These are phyloP conservation scores for Pyronema domesticum DNA, from an alignment of 495 filamentous ascomycete genomes.

Conservation along the genomic window DNA sequence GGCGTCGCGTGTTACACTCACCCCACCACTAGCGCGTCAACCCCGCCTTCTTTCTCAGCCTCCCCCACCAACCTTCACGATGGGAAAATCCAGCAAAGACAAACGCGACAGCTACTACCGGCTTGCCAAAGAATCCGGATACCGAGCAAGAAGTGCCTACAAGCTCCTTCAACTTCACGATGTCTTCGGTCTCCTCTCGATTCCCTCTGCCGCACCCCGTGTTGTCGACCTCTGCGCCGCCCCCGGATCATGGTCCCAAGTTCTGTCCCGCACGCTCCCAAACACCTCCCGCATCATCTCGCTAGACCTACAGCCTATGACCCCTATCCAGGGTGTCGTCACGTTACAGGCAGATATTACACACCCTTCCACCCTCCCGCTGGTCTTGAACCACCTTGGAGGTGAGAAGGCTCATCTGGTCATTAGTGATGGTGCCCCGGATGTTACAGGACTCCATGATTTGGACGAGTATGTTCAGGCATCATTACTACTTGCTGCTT, in stretches of 20 bases:
- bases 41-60: neutral
- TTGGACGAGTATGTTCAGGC: conserved; percentile 97
- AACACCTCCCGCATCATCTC: conserved; percentile 48
- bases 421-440: conserved; percentile 84
- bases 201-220: conserved; percentile 34
- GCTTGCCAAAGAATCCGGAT: conserved; percentile 74
- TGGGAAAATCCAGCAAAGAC: conserved; percentile 98
- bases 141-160: conserved; percentile 90
- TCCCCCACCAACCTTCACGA: conserved; percentile 25
- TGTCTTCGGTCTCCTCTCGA: conserved; percentile 82
- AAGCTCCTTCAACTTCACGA: conserved; percentile 85
- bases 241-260: conserved; percentile 91
- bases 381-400: conserved; percentile 69
- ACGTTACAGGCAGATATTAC: conserved; percentile 91
- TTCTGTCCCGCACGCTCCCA: conserved; percentile 64
- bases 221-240: conserved; percentile 95
- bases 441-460: conserved; percentile 92
- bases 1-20: too few species aligned
- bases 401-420: conserved; percentile 39
- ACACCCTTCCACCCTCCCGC: conserved; percentile 80
- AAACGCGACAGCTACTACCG: conserved; percentile 97
- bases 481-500: conserved; percentile 79
- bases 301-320: conserved; percentile 91
- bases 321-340: conserved; percentile 75
- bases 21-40: neutral